Conservation (phyloP, 768 basidiomycete species). For the Coprinellus micaceus region DNA sequence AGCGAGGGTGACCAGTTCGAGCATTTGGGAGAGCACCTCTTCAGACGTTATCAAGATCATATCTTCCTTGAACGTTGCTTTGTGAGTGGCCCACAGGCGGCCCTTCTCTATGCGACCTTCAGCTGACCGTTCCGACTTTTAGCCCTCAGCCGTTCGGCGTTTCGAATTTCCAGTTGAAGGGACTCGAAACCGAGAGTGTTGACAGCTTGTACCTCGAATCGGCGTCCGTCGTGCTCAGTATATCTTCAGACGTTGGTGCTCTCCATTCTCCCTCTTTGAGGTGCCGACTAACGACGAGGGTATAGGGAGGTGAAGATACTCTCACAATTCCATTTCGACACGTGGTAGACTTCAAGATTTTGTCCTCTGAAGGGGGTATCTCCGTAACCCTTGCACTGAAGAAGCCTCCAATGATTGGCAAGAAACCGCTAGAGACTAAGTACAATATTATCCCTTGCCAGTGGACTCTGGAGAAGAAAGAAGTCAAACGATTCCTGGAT, state of each 20-base stretch:
- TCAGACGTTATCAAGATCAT: conserved; percentile 45
- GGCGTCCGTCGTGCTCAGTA: conserved; percentile 46
- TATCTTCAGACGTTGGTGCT: conserved; percentile 24
- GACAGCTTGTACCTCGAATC: conserved; percentile 53
- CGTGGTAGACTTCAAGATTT: conserved; percentile 23
- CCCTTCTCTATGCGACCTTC: neutral
- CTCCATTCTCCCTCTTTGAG: neutral
- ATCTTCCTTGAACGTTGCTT: conserved; percentile 41
- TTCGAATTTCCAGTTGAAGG: conserved; percentile 35
- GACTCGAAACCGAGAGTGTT: conserved; percentile 25
- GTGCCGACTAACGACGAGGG: too few relatives aligned
- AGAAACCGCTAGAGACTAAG: conserved; percentile 18
- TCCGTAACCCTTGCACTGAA: conserved; percentile 29
- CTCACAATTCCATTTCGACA: conserved; percentile 41
- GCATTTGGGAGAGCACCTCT: conserved; percentile 53
- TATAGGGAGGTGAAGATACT: conserved; percentile 52
- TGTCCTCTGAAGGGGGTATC: conserved; percentile 21
- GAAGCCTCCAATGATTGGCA: conserved; percentile 38
- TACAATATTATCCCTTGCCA: conserved; percentile 3
- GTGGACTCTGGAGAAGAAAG: conserved; percentile 32
- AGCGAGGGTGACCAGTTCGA: conserved; percentile 35
- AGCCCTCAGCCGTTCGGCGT: conserved; percentile 63
- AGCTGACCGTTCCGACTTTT: too few relatives aligned
- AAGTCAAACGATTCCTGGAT: conserved; percentile 39
- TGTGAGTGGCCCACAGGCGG: conserved; percentile 33